Evolutionary conservation across 805 yeast species (phyloP).

Genomic region (Hanseniaspora occidentalis): DNA sequence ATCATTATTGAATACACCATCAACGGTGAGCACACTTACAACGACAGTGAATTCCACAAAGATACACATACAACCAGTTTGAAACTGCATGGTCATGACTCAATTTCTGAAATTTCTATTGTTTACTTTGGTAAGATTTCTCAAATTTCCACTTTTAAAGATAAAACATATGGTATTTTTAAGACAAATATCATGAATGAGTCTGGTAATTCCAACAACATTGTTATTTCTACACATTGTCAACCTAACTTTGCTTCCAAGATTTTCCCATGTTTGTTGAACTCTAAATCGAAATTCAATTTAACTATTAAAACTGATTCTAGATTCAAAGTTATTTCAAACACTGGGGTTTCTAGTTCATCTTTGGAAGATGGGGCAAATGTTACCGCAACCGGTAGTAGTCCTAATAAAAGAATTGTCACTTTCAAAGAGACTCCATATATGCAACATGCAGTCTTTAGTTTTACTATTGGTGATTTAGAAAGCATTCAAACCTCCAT

Average conservation of each 20-base stretch:
- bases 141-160: conserved; percentile 38
- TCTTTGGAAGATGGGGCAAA: conserved; percentile 17
- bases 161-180: conserved; percentile 52
- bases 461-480: conserved; percentile 58
- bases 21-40: conserved; percentile 24
- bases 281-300: conserved; percentile 38
- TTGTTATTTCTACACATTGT: conserved; percentile 54
- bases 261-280: conserved; percentile 52
- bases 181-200: conserved; percentile 50
- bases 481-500: conserved; percentile 34
- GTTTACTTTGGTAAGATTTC: conserved; percentile 39
- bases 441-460: conserved; percentile 52
- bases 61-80: conserved; percentile 12
- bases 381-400: neutral
- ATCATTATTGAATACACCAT: conserved; percentile 29
- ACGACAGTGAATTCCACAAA: conserved; percentile 16
- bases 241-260: conserved; percentile 55
- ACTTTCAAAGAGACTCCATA: conserved; percentile 42
- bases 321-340: conserved; percentile 40
- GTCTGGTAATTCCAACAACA: conserved; percentile 37
- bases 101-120: conserved; percentile 5
- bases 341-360: conserved; percentile 27
- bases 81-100: conserved; percentile 5
- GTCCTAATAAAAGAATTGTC: conserved; percentile 20
- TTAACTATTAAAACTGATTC: conserved; percentile 34